Conservation (phyloP, 2,329 filamentous ascomycete species). For the Talaromyces sp. region DNA sequence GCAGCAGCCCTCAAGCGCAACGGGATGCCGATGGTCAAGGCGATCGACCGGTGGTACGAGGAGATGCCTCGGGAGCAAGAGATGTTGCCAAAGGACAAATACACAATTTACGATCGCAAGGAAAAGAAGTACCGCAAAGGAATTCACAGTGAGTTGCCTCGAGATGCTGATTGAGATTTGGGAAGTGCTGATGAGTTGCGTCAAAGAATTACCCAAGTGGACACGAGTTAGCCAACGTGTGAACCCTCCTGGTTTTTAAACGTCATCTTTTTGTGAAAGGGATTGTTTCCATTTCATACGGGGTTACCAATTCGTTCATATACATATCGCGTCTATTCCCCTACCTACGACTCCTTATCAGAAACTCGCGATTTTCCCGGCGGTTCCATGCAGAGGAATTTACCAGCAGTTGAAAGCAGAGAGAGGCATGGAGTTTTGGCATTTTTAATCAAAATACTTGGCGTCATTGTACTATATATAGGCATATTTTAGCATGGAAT, state of each 20-base stretch:
- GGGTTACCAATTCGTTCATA: background rate
- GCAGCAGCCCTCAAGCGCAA: conserved; percentile 71
- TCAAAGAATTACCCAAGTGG: conserved; percentile 77
- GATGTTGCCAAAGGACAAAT: conserved; percentile 96
- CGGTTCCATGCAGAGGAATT: background rate
- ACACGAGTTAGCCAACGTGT: conserved; percentile 89
- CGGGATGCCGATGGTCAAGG: conserved; percentile 63
- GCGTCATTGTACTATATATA: background rate
- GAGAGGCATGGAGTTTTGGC: background rate
- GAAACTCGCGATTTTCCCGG: background rate
- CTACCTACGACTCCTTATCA: background rate
- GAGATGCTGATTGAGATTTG: background rate
- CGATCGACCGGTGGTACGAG: conserved; percentile 83
- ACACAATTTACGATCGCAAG: conserved; percentile 95
- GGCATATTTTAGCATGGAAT: background rate
- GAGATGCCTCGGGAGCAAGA: conserved; percentile 95
- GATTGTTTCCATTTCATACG: background rate
- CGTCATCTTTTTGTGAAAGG: background rate
- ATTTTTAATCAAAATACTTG: background rate
- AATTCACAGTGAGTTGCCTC: conserved; percentile 76
- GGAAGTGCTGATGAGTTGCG: conserved; percentile 6
- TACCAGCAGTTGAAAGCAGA: background rate
- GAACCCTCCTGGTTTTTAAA: conserved; percentile 92
- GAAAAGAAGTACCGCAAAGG: conserved; percentile 94
- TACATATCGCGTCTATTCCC: background rate